Evolutionary conservation across 2,329 filamentous ascomycete genomes (phyloP).

Genomic region (Venturia aucupariae): DNA sequence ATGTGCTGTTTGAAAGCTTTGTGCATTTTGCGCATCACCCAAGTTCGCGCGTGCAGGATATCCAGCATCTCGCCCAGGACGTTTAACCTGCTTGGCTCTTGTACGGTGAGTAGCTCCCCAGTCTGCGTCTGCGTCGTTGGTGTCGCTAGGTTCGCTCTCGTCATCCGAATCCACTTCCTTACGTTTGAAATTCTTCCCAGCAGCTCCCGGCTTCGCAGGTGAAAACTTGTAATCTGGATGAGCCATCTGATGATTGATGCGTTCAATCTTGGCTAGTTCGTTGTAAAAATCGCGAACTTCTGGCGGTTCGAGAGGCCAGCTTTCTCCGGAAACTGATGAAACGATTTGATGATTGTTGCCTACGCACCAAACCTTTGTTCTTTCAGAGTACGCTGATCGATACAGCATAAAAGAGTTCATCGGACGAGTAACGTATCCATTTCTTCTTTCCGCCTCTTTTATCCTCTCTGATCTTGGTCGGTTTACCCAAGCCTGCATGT

Average conservation of each 20-base stretch:
- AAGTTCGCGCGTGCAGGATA: constrained; percentile 19
- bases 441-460: constrained; percentile 59
- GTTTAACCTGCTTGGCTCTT: constrained; percentile 17
- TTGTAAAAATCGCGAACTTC: constrained; percentile 67
- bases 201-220: constrained; percentile 56
- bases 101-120: constrained; percentile 23
- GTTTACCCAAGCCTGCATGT: constrained; percentile 75
- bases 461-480: constrained; percentile 57
- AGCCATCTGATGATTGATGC: constrained; percentile 72
- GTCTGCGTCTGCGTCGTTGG: constrained; percentile 29
- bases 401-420: constrained; percentile 99
- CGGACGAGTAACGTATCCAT: constrained; percentile 75
- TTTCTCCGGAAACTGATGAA: constrained; percentile 75
- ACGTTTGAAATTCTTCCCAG: constrained; percentile 40
- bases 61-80: constrained; percentile 22
- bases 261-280: constrained; percentile 67
- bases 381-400: constrained; percentile 80
- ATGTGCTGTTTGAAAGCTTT: not conserved
- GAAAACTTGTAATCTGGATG: constrained; percentile 93
- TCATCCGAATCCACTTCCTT: constrained; percentile 26
- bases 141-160: constrained; percentile 33
- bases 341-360: constrained; percentile 93
- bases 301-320: constrained; percentile 75
- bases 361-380: constrained; percentile 69
- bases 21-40: constrained; percentile 1